Evolutionary conservation across 192 early-diverging fungal genomes (phyloP).

Genomic region (Coemansia sp.): DNA sequence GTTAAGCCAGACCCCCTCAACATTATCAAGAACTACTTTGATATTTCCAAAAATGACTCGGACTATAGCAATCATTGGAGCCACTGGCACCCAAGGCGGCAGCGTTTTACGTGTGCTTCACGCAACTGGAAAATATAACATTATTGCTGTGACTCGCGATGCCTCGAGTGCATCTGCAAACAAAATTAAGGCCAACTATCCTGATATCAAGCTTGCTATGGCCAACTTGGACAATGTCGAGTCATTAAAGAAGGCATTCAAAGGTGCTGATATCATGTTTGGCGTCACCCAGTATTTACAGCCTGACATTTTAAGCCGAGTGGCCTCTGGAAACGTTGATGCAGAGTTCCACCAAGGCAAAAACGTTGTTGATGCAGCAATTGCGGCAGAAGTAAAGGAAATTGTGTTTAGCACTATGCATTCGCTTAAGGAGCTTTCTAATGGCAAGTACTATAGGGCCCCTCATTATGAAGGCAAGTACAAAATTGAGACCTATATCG

Average conservation of each 20-base stretch:
- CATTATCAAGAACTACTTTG: no score
- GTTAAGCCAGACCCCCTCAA: no score
- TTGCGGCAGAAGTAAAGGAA: conserved; percentile 9
- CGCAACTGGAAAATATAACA: conserved; percentile 21
- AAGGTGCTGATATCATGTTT: conserved; percentile 24
- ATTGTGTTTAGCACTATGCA: conserved; percentile 31
- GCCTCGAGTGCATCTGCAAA: conserved; percentile 4
- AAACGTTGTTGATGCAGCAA: conserved; percentile 35
- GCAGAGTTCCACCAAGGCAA: conserved; percentile 39
- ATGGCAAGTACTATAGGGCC: conserved; percentile 22
- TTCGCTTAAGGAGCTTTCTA: conserved; percentile 23
- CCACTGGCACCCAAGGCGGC: conserved; percentile 38
- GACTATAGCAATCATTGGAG: conserved; percentile 28
- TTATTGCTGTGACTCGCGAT: conserved; percentile 26
- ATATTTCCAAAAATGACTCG: conserved; percentile 18
- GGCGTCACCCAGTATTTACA: conserved; percentile 33
- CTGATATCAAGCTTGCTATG: conserved; percentile 19
- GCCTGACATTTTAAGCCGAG: conserved; percentile 2
- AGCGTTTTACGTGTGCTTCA: conserved; percentile 32
- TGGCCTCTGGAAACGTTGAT: conserved; percentile 14
- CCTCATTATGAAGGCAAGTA: conserved; percentile 33
- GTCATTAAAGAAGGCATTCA: conserved; percentile 22
- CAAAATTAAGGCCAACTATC: conserved; percentile 12
- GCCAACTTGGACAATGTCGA: conserved; percentile 24
- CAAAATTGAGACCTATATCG: conserved; percentile 26